Base-by-base conservation (phyloP, 192 early-diverging fungal species). In the Linnemannia elongata region DNA sequence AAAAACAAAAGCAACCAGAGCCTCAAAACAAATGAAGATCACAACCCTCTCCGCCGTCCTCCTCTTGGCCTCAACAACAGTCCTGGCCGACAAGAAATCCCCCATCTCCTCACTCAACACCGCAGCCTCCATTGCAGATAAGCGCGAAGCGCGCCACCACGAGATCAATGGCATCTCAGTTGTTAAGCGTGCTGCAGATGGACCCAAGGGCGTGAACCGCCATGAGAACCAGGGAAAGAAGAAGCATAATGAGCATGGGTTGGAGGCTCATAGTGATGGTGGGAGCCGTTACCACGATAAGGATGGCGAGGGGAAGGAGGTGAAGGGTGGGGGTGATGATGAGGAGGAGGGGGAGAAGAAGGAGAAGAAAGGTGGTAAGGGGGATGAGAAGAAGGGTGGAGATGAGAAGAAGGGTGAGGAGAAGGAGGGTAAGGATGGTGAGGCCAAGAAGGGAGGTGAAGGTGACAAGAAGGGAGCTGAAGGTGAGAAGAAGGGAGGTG, bases 231-330 rank as follows among this genome's bases (percentile, higher is more conserved):
- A 27, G 36, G 8, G 10, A 22, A 36, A 60, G 30, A 33, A 18
- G 6, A 30, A 39, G 6, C 81, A 83, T 27, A 22, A 69, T 24
- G 72, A 83, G 33, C 75, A 78, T 41, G 38, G 76, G 30, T 45
- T 78, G 36, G 73, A 84, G 30, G 72, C 60, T 35, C 77, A 79
- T 30, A 71, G 60, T 24, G 72, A 75, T 35, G 77, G 71, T 35
- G 57, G 45, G 2, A 54, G 36, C n/a, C 66, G 79, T 68, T 12
- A 75, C 42, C 60, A 69, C 38, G 60, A 66, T 45, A 39, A 39
- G 5, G 75, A 76, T 20, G 27, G 42, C 27, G 38, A 45, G 4
- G 42, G 30, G 9, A 30, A 54, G 6, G 72, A 73, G 35, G 57
- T 39, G 42, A 12, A 68, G 7, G 36, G 42, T 2, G 22, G 35